These are phyloP conservation scores for Fomitopsis schrenkii DNA, from an alignment of 1,284 basidiomycete species.

Conservation along the genomic window DNA sequence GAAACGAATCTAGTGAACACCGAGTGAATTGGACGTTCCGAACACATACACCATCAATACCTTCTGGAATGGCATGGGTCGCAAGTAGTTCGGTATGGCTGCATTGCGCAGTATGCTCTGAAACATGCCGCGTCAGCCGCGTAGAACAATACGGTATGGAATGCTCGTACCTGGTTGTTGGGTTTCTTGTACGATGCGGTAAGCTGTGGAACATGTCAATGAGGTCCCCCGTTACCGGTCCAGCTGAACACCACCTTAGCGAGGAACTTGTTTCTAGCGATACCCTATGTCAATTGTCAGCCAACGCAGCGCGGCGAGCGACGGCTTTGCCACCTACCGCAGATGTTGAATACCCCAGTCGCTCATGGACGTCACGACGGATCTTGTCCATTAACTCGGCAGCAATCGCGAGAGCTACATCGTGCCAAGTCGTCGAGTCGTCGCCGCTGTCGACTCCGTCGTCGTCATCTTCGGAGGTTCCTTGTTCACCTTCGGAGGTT, in stretches of 20 bases:
- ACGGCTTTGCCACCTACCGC: constrained; percentile 53
- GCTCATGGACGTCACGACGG: constrained; percentile 62
- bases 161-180: constrained; percentile 62
- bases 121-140: neutral
- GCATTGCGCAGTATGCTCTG: constrained; percentile 79
- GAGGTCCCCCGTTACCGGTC: neutral
- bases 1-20: constrained; percentile 73
- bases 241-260: constrained; percentile 65
- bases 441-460: constrained; percentile 29
- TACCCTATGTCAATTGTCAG: constrained; percentile 50
- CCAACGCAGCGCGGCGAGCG: neutral
- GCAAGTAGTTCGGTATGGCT: constrained; percentile 82
- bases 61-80: constrained; percentile 84
- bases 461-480: constrained; percentile 11
- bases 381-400: constrained; percentile 86
- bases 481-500: constrained; percentile 5
- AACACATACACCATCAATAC: constrained; percentile 31
- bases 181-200: constrained; percentile 89
- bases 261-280: constrained; percentile 91
- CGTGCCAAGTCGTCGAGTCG: constrained; percentile 72
- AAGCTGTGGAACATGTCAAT: constrained; percentile 43
- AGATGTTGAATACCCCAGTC: constrained; percentile 91
- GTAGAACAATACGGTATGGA: neutral
- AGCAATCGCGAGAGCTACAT: constrained; percentile 86
- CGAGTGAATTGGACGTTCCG: neutral